Percentiles rank a stretch among this genome's conserved stretches.
Conservation (phyloP, 495 filamentous ascomycete species). For the Tirmania nivea region DNA sequence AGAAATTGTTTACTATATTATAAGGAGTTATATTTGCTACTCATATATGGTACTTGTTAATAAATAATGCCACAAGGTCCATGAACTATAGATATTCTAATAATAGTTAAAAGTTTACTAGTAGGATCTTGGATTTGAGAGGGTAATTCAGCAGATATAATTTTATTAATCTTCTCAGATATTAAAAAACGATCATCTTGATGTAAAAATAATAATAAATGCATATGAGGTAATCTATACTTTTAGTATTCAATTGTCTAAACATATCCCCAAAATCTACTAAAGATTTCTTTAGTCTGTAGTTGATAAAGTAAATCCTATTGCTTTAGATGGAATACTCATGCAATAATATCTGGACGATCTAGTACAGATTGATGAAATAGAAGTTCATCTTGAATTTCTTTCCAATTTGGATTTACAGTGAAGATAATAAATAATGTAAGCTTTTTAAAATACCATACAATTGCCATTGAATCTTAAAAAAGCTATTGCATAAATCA, state of each 20-base stretch:
- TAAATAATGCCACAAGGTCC: no score
- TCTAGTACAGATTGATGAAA: conserved; percentile 1
- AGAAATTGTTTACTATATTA: not conserved
- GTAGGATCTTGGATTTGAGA: not conserved
- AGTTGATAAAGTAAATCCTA: conserved; percentile 5
- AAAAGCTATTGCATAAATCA: no score
- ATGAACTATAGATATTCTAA: not conserved
- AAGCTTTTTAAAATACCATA: conserved; percentile 5
- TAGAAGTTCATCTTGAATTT: conserved; percentile 1
- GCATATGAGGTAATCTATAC: conserved; percentile 3
- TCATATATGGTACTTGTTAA: not conserved
- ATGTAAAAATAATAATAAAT: conserved; percentile 1
- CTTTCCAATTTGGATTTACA: conserved; percentile 6
- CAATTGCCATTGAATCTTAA: conserved; percentile 9
- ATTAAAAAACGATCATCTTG: not conserved
- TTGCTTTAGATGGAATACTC: conserved; percentile 5
- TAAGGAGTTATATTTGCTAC: not conserved
- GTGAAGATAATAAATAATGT: conserved; percentile 11
- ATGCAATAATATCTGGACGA: conserved; percentile 4
- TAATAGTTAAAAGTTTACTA: not conserved
- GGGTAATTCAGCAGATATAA: conserved; percentile 1
- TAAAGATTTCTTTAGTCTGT: conserved; percentile 2
- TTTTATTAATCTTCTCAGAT: not conserved
- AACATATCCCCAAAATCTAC: conserved; percentile 3
- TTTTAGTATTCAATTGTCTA: conserved; percentile 12